phyloP scores from a whole-genome alignment of 495 filamentous ascomycete genomes.

The Baudoinia panamericana region DNA sequence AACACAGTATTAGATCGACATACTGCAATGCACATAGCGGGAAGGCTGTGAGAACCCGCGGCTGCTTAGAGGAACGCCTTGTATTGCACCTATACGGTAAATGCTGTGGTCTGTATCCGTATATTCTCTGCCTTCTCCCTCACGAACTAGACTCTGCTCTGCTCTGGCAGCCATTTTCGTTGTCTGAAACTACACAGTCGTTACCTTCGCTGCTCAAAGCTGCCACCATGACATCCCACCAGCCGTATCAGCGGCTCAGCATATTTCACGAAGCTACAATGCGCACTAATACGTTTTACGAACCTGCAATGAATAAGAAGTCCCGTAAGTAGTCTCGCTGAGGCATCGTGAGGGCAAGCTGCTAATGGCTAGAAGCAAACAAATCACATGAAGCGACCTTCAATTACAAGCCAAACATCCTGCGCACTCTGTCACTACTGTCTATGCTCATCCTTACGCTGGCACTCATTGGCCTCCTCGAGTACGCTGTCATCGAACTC shows the following conservation, averaged over 20 bases:
- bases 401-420: constrained; percentile 11
- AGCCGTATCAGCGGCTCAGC: constrained; percentile 4
- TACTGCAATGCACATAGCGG: too few species aligned
- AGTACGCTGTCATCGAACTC: constrained; percentile 5
- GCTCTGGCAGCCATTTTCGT: not conserved
- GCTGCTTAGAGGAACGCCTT: too few species aligned
- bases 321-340: not conserved
- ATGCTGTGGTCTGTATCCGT: too few species aligned
- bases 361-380: not conserved
- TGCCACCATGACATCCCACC: not conserved
- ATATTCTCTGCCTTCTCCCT: not conserved
- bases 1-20: too few species aligned
- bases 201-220: not conserved
- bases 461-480: constrained; percentile 6
- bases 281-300: not conserved
- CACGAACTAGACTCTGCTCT: not conserved
- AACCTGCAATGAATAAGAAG: not conserved
- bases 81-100: too few species aligned
- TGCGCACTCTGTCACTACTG: constrained; percentile 6
- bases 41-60: too few species aligned
- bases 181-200: not conserved
- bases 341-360: not conserved
- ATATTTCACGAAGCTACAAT: constrained; percentile 8
- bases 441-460: constrained; percentile 5
- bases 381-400: not conserved